These are phyloP conservation scores for Zasmidium cellare DNA, from an alignment of 2,329 filamentous ascomycete genomes.

Conservation along the genomic window DNA sequence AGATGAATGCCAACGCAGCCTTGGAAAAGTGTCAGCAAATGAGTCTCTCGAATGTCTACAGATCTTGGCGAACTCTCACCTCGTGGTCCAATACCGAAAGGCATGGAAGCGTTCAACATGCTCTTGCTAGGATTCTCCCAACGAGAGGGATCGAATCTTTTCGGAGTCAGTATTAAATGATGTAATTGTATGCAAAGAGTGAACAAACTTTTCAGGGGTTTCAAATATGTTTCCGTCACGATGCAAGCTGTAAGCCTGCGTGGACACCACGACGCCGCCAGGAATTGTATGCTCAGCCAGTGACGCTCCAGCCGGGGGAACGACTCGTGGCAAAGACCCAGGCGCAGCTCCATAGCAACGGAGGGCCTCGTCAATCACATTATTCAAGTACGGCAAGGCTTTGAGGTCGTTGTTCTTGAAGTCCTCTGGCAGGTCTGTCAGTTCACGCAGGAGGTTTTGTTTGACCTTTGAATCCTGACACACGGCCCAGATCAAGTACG, in stretches of 20 bases:
- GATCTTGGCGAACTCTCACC: too few relatives aligned
- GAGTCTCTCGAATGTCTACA: too few relatives aligned
- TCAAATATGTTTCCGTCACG: too few relatives aligned
- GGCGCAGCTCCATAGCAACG: conserved; percentile 35
- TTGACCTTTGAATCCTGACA: conserved; percentile 18
- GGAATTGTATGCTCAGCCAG: conserved; percentile 27
- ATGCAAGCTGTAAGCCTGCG: conserved; percentile 32
- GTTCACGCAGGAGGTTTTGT: conserved; percentile 31
- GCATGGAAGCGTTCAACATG: too few relatives aligned
- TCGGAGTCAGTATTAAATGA: too few relatives aligned
- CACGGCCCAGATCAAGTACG: conserved; percentile 33
- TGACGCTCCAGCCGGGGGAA: conserved; percentile 26
- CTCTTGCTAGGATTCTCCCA: too few relatives aligned
- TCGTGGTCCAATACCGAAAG: too few relatives aligned
- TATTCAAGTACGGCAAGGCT: conserved; percentile 24
- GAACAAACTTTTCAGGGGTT: too few relatives aligned
- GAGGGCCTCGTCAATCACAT: conserved; percentile 32
- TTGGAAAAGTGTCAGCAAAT: too few relatives aligned
- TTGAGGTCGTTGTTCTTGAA: conserved; percentile 27
- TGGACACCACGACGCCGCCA: conserved; percentile 25
- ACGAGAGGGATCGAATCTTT: too few relatives aligned
- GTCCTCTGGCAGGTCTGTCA: conserved; percentile 16
- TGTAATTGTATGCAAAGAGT: too few relatives aligned
- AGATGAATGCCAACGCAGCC: too few relatives aligned
- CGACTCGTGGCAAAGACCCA: conserved; percentile 29